Evolutionary conservation across 2,329 filamentous ascomycete genomes (phyloP), one percentile per base, ranked within the genome.

Genomic region (Alternaria brassicae): DNA sequence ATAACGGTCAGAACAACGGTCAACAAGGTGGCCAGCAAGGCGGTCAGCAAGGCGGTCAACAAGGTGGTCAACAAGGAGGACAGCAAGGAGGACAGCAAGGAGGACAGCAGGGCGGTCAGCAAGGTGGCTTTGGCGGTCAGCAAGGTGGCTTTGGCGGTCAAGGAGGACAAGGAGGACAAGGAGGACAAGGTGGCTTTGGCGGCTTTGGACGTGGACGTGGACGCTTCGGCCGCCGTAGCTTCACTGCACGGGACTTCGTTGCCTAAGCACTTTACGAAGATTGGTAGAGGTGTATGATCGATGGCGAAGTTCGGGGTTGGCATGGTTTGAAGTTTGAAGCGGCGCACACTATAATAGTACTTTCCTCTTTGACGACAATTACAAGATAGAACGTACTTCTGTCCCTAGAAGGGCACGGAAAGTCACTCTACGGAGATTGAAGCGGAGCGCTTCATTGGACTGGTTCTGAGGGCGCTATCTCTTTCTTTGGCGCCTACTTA

Each of bases 361-460:
- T 60, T 61, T 61, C 27, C 41, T 44, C 15, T 61, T 69, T 61
- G 67, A 68, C 58, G 60, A 67, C 48, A 53, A 58, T 50, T 54
- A 57, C 60, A 57, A 67, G 63, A 74, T 74, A 72, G 67, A 72
- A 49, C 65, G 52, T 50, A 54, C 56, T 60, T 67, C 62, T 61
- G 57, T 71, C 67, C 66, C 67, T 62, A 55, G 67, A 67, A 60
- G 68, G 67, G 69, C 42, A 56, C 44, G 25, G 58, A 59, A 63
- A 55, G 62, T 57, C 50, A 68, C 71, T 75, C 68, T 71, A 72
- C 68, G 70, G 69, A 73, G 70, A 49, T 71, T 71, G 71, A 69
- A 72, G 70, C 70, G 61, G 56, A 70, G 68, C 63, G 67, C 70
- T 75, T 75, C 70, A 67, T 70, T 70, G 71, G 69, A 71, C 72